Conservation (phyloP, 148 eudicot genomes). For the Cornus controversa region DNA sequence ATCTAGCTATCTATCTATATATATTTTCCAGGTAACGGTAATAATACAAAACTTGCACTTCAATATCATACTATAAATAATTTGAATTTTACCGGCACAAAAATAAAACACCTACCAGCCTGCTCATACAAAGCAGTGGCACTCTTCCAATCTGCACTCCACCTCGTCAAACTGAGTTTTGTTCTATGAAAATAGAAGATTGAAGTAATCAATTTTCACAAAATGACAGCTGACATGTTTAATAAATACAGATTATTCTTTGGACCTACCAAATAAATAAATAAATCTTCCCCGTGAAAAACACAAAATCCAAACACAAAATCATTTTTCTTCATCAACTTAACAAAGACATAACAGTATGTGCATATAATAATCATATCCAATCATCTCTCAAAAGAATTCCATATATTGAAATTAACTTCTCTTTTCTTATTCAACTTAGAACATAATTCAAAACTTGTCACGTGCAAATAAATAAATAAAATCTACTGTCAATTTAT, state of each 20-base stretch:
- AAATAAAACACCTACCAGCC: constrained; percentile 43
- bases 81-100: not conserved
- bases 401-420: not conserved
- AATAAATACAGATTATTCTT: not conserved
- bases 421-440: not conserved
- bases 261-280: no score
- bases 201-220: not conserved
- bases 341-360: not conserved
- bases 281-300: not conserved
- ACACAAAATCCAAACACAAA: not conserved
- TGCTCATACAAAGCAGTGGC: constrained; percentile 78
- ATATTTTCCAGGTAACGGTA: not conserved
- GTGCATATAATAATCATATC: not conserved
- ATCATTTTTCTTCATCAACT: not conserved
- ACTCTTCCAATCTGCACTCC: constrained; percentile 89
- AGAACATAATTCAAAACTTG: not conserved
- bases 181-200: constrained; percentile 34
- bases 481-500: not conserved
- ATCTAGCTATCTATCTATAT: not conserved
- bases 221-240: not conserved
- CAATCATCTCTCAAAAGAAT: not conserved
- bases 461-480: not conserved
- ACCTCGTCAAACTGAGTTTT: constrained; percentile 74
- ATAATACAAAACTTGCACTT: not conserved
- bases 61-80: not conserved